Conservation (phyloP, 345 rosid species). For the Populus simonii region DNA sequence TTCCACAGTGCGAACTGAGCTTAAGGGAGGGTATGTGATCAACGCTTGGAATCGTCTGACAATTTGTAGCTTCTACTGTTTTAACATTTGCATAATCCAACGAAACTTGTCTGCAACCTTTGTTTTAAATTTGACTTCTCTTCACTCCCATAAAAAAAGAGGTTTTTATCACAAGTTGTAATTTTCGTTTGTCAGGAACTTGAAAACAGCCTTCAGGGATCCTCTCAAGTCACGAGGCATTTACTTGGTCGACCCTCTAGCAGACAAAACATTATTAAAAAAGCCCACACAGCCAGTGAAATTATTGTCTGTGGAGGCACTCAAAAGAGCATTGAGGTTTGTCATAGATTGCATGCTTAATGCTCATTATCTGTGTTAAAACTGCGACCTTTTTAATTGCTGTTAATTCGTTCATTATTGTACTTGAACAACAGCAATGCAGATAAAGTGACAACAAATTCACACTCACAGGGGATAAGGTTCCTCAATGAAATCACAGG, state of each 20-base stretch:
- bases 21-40: slow-evolving; percentile 85
- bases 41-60: slow-evolving; percentile 8
- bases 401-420: neutral
- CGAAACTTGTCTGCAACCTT: neutral
- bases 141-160: no score
- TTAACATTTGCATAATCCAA: neutral
- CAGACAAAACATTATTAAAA: slow-evolving; percentile 39
- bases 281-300: slow-evolving; percentile 51
- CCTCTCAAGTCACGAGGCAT: slow-evolving; percentile 55
- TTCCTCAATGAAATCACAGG: slow-evolving; percentile 83
- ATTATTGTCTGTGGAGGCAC: slow-evolving; percentile 74
- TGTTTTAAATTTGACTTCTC: neutral
- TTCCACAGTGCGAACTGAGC: slow-evolving; percentile 57
- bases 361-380: slow-evolving; percentile 3
- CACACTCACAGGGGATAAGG: slow-evolving; percentile 85
- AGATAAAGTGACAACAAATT: slow-evolving; percentile 78
- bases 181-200: slow-evolving; percentile 44
- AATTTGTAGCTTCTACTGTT: neutral
- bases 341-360: neutral
- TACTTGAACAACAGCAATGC: slow-evolving; percentile 56
- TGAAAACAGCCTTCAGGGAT: slow-evolving; percentile 57
- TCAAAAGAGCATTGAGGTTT: slow-evolving; percentile 75
- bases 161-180: neutral
- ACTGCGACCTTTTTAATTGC: neutral
- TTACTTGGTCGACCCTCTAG: slow-evolving; percentile 59